phyloP scores from a whole-genome alignment of 1,284 basidiomycete genomes.

The Veloboletus limbatus region DNA sequence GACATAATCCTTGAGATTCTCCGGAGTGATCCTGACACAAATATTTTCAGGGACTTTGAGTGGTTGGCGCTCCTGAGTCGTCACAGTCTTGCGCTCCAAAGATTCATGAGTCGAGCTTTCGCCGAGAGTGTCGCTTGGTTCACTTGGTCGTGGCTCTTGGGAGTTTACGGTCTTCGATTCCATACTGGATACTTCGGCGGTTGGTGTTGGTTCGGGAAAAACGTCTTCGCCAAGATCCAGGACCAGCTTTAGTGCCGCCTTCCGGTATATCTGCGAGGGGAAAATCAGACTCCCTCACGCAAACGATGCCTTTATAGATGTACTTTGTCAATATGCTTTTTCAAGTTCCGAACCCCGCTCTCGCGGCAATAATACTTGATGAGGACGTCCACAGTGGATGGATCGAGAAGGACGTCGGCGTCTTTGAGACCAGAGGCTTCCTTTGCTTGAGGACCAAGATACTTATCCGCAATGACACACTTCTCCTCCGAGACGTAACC shows the following conservation, averaged over 20 bases:
- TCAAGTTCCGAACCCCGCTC: constrained; percentile 91
- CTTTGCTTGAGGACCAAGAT: constrained; percentile 93
- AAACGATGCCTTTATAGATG: constrained; percentile 3
- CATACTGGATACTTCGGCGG: constrained; percentile 17
- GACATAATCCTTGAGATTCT: constrained; percentile 94
- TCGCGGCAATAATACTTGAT: constrained; percentile 98
- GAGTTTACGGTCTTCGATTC: constrained; percentile 38
- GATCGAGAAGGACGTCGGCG: constrained; percentile 77
- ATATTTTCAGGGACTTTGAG: constrained; percentile 80
- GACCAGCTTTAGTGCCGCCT: constrained; percentile 92
- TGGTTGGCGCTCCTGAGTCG: constrained; percentile 79
- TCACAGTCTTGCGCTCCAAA: constrained; percentile 50
- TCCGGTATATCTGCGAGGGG: constrained; percentile 83
- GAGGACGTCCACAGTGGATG: constrained; percentile 81
- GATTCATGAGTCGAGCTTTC: constrained; percentile 24
- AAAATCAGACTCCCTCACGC: neutral
- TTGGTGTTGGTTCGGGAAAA: constrained; percentile 66
- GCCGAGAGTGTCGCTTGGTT: constrained; percentile 25
- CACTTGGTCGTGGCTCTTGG: constrained; percentile 39
- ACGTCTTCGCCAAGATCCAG: constrained; percentile 87
- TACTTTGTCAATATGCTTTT: constrained; percentile 96
- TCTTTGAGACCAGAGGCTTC: constrained; percentile 85
- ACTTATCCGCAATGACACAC: constrained; percentile 86
- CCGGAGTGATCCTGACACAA: constrained; percentile 78
- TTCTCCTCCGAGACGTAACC: constrained; percentile 99